Evolutionary conservation across 2,329 filamentous ascomycete genomes (phyloP).

Genomic region (Arachnomyces sp.): DNA sequence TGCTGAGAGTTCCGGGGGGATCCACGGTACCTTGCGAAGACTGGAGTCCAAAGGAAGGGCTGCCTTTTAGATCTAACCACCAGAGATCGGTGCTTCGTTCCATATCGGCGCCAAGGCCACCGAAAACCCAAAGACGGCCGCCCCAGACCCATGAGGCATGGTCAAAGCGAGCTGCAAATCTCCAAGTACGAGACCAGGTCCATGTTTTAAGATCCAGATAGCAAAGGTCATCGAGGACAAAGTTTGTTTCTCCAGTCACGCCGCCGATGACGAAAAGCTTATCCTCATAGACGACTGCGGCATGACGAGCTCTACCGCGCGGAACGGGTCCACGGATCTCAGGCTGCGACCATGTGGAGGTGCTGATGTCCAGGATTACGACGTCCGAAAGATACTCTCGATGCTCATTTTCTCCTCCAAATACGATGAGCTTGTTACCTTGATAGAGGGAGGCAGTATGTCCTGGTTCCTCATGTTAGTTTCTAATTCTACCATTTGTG

Average conservation of each 20-base stretch:
- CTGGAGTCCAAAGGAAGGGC: conserved; percentile 70
- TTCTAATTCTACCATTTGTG: conserved; percentile 8
- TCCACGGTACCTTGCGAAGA: conserved; percentile 51
- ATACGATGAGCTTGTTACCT: conserved; percentile 91
- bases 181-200: conserved; percentile 95
- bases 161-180: conserved; percentile 89
- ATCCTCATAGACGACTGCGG: conserved; percentile 89
- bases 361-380: conserved; percentile 90
- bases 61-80: conserved; percentile 94
- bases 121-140: conserved; percentile 92
- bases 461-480: conserved; percentile 44
- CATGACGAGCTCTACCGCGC: conserved; percentile 84
- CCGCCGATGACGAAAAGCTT: conserved; percentile 93
- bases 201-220: conserved; percentile 95
- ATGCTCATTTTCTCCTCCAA: conserved; percentile 96
- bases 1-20: conserved; percentile 24
- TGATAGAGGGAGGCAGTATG: conserved; percentile 93
- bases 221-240: conserved; percentile 90
- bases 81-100: conserved; percentile 92
- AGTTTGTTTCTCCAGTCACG: conserved; percentile 87
- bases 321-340: conserved; percentile 77
- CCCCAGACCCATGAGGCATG: conserved; percentile 92
- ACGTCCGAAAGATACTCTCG: conserved; percentile 91
- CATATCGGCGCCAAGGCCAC: conserved; percentile 91
- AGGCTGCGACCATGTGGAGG: conserved; percentile 91